Evolutionary conservation across 2,329 filamentous ascomycete species (phyloP), one percentile per base, ranked within the genome.

Genomic region (Corniculantispora saksenae): DNA sequence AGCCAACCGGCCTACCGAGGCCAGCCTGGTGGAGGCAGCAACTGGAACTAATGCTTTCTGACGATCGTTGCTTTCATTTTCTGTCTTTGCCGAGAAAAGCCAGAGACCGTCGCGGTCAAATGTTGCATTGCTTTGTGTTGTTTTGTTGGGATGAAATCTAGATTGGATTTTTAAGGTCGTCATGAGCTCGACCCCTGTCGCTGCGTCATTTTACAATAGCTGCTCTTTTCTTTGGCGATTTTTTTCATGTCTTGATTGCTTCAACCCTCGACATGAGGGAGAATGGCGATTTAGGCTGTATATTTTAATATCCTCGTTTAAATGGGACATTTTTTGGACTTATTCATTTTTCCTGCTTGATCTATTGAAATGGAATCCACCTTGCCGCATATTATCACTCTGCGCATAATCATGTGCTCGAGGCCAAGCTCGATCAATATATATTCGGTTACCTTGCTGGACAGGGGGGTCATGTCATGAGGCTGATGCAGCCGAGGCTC

Each of bases 1-100:
- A 60, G 48, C 35, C 61, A 66, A 43, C 65, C 54, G 17, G 32
- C 40, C 40, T 63, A 66, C 60, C 53, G 60, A 9, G 48, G 50
- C n/a, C 65, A 66, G 43, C 53, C 53, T 9, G 60, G 54, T 21
- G 45, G 55, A 32, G 56, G 53, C 57, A 48, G 29, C 13, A n/a
- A 40, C 17, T 65, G 64, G 59, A 59, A 63, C 47, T 54, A 63
- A 19, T 27, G 47, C 35, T 9, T 32, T 23, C 25, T 43, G 23
- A 15, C 23, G 25, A 45, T 54, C 19, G 32, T 45, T 45, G 48
- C 23, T 13, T 32, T 61, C n/a, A 23, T 8, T 48, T 57, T n/a
- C 25, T 57, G 23, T 25, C 9, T 43, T 32, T n/a, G 58, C 51
- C 35, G 19, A 61, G 21, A 58, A 32, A 58, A 32, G 32, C 32